Percentiles rank a stretch among this genome's conserved stretches.
phyloP scores from a whole-genome alignment of 768 basidiomycete species.

The Clavulina sp. region DNA sequence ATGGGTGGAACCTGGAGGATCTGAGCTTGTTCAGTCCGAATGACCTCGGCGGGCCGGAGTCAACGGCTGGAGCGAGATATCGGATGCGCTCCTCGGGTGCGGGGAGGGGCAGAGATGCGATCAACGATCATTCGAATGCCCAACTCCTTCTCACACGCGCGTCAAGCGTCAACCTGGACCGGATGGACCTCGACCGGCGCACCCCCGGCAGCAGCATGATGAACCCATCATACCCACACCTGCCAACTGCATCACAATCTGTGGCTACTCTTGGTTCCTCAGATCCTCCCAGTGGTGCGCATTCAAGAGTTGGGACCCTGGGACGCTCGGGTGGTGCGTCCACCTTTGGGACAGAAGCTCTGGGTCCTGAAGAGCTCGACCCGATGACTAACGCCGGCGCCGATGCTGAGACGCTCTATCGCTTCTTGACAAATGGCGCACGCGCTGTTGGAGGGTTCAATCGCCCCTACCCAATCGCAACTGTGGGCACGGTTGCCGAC shows the following conservation, averaged over 20 bases:
- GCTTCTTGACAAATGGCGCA: slow-evolving; percentile 71
- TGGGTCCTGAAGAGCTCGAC: neutral
- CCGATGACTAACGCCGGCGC: neutral
- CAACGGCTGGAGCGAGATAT: too few relatives aligned
- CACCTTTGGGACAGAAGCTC: neutral
- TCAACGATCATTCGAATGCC: neutral
- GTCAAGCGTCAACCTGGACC: too few relatives aligned
- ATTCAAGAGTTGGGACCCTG: too few relatives aligned
- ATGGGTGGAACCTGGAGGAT: slow-evolving; percentile 96
- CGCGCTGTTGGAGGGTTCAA: slow-evolving; percentile 72
- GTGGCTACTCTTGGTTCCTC: neutral
- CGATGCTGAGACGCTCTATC: slow-evolving; percentile 24
- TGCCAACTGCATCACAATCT: neutral
- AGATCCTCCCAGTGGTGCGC: too few relatives aligned
- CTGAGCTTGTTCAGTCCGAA: slow-evolving; percentile 73
- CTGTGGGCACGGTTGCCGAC: slow-evolving; percentile 47
- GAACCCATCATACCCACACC: neutral
- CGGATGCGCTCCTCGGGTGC: too few relatives aligned
- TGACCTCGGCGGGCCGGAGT: slow-evolving; percentile 28
- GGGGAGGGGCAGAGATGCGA: neutral
- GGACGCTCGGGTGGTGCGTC: too few relatives aligned
- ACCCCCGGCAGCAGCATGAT: neutral
- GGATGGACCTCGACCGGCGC: neutral
- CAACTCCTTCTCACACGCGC: neutral
- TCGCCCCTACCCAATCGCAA: slow-evolving; percentile 63